Percentiles rank a stretch among this genome's conserved stretches.
Conservation (phyloP, 2,329 filamentous ascomycete genomes). For the Dothistroma septosporum region DNA sequence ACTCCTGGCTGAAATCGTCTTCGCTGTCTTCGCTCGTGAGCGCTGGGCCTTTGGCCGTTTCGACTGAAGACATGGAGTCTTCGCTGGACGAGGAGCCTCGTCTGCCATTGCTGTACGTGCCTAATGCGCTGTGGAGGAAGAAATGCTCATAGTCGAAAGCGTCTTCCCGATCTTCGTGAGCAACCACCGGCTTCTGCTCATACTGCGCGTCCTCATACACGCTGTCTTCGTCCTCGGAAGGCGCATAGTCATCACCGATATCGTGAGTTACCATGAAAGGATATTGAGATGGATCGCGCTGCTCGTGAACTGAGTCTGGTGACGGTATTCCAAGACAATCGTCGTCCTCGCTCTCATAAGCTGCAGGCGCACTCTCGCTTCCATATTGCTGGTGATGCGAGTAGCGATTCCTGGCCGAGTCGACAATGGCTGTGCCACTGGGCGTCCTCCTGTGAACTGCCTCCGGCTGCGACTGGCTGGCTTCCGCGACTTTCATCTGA, state of each 20-base stretch:
- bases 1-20: constrained; percentile 20
- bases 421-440: constrained; percentile 25
- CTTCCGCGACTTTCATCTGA: constrained; percentile 8
- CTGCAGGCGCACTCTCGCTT: constrained; percentile 14
- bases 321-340: constrained; percentile 22
- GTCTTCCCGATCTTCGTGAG: constrained; percentile 89
- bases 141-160: constrained; percentile 97
- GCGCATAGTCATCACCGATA: constrained; percentile 16
- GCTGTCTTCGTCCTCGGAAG: constrained; percentile 30
- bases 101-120: constrained; percentile 59
- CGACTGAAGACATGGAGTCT: constrained; percentile 46
- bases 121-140: constrained; percentile 88
- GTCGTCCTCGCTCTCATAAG: constrained; percentile 1
- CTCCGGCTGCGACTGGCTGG: constrained; percentile 1
- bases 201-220: constrained; percentile 45
- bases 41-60: constrained; percentile 43
- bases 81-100: constrained; percentile 23
- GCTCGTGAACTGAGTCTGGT: constrained; percentile 10
- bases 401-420: constrained; percentile 25
- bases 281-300: constrained; percentile 22
- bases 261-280: constrained; percentile 16
- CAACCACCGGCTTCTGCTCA: constrained; percentile 29
- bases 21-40: constrained; percentile 15
- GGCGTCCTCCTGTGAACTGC: constrained; percentile 25
- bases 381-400: constrained; percentile 25